These are phyloP conservation scores for Helicocarpus griseus DNA, from an alignment of 2,329 filamentous ascomycete species.

Conservation along the genomic window DNA sequence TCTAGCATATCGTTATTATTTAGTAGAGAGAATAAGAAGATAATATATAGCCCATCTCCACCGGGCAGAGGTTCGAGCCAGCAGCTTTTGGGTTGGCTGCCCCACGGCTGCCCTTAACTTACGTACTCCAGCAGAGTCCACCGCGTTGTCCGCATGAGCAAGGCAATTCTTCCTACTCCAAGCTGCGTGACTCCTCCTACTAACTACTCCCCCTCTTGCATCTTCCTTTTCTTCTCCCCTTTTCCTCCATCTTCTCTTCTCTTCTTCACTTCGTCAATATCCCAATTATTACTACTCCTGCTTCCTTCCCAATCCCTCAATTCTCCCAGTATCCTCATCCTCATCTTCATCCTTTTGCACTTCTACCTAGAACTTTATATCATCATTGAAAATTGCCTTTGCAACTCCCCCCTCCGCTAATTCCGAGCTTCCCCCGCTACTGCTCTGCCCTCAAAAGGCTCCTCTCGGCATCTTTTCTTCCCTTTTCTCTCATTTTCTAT, in stretches of 20 bases:
- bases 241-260: conserved; percentile 4
- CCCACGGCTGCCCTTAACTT: no score
- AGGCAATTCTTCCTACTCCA: background rate
- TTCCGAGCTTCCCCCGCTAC: no score
- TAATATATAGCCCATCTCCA: background rate
- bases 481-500: background rate
- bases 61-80: background rate
- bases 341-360: no score
- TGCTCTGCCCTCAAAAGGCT: no score
- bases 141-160: background rate
- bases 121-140: background rate
- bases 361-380: no score
- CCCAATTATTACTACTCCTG: no score
- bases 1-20: no score
- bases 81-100: background rate
- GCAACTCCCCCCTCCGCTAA: no score
- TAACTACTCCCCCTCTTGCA: conserved; percentile 4
- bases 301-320: no score
- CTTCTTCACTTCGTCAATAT: conserved; percentile 2
- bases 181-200: no score
- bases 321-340: background rate
- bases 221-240: conserved; percentile 7
- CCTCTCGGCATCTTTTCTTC: no score
- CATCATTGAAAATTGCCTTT: no score
- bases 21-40: background rate